Evolutionary conservation across 306 rosid species (phyloP).

Genomic region (Oxytropis ochrocephala): DNA sequence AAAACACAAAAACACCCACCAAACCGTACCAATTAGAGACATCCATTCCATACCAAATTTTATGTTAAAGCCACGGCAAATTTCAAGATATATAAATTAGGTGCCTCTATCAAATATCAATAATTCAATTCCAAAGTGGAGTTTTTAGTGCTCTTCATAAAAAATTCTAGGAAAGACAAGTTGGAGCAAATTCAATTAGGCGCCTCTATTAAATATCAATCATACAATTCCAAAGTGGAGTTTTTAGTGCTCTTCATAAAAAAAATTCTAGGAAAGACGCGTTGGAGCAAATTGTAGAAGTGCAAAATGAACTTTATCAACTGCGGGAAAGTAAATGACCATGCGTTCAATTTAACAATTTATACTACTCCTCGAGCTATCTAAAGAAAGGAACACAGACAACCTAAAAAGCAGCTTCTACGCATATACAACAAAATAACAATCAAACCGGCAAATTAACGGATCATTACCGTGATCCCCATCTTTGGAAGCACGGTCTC

Average conservation of each 20-base stretch:
- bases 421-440: background rate
- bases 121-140: background rate
- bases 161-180: background rate
- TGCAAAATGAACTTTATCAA: background rate
- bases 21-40: background rate
- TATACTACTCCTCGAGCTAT: background rate
- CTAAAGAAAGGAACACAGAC: background rate
- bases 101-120: background rate
- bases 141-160: background rate
- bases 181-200: background rate
- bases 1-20: background rate
- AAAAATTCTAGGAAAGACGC: background rate
- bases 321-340: background rate
- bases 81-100: background rate
- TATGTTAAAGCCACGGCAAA: background rate
- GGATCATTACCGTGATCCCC: slow-evolving; percentile 70
- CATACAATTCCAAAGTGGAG: background rate
- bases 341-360: background rate
- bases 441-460: background rate
- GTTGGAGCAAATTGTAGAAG: background rate
- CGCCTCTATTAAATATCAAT: no score
- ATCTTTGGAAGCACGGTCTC: slow-evolving; percentile 84
- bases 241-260: background rate
- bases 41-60: background rate
- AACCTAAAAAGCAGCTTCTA: background rate